A percentile compares a stretch with the other conserved stretches of the same genome.
Evolutionary conservation across 2,329 filamentous ascomycete genomes (phyloP).

Genomic region (Neonectria coccinea): DNA sequence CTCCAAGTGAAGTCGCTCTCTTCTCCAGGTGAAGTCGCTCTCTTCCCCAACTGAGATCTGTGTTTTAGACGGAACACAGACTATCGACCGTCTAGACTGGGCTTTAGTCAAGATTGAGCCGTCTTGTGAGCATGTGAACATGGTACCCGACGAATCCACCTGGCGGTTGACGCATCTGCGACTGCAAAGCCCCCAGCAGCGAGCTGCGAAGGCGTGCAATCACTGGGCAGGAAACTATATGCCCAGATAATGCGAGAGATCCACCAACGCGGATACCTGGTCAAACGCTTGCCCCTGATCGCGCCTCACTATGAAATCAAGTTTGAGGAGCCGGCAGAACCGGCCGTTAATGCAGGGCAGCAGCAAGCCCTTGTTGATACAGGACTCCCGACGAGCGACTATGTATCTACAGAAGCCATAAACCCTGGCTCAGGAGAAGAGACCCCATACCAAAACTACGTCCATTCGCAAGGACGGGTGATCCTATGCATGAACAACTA

Average conservation of each 20-base stretch:
- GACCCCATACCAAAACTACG: background rate
- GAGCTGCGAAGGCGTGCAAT: too few relatives aligned
- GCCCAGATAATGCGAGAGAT: background rate
- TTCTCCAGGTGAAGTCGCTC: too few relatives aligned
- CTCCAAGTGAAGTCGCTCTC: too few relatives aligned
- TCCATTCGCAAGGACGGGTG: background rate
- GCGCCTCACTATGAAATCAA: background rate
- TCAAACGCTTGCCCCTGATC: background rate
- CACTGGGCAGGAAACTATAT: background rate
- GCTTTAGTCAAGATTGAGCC: too few relatives aligned
- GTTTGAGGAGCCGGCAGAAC: background rate
- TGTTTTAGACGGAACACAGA: too few relatives aligned
- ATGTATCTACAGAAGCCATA: background rate
- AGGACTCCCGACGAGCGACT: background rate
- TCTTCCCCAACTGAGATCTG: too few relatives aligned
- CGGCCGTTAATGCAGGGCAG: background rate
- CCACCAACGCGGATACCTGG: background rate
- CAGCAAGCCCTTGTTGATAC: background rate
- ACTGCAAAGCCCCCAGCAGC: too few relatives aligned
- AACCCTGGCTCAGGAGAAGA: background rate
- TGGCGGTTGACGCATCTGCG: too few relatives aligned
- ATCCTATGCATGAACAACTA: conserved; percentile 5
- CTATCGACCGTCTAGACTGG: too few relatives aligned
- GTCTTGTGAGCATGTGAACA: too few relatives aligned
- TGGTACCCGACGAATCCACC: too few relatives aligned